These are phyloP conservation scores for Tetradesmus obliquus DNA, from an alignment of 139 green algal species.

Conservation along the genomic window DNA sequence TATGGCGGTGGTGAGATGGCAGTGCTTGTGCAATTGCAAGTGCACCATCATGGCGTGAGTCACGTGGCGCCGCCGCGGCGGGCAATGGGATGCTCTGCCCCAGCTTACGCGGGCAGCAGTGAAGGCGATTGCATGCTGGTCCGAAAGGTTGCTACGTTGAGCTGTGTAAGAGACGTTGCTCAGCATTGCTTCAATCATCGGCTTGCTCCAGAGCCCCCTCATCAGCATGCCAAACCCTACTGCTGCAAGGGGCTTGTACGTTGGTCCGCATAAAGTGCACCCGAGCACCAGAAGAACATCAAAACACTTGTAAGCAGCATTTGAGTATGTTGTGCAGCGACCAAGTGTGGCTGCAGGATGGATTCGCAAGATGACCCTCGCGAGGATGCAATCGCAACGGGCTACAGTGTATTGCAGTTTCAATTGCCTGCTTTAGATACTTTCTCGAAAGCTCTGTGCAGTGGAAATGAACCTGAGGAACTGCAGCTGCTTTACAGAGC, in stretches of 20 bases:
- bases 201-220: neutral
- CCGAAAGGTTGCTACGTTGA: too few relatives aligned
- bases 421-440: neutral
- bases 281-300: too few relatives aligned
- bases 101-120: too few relatives aligned
- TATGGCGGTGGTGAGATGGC: too few relatives aligned
- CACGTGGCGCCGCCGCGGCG: too few relatives aligned
- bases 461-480: neutral
- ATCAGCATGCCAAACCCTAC: neutral
- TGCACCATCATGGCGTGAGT: too few relatives aligned
- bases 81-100: too few relatives aligned
- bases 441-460: neutral
- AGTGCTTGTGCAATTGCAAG: too few relatives aligned
- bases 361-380: neutral
- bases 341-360: neutral
- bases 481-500: conserved; percentile 24
- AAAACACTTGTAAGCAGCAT: too few relatives aligned
- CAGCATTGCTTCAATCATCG: neutral
- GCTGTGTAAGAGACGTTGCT: neutral
- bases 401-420: neutral
- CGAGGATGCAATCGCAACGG: neutral
- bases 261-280: too few relatives aligned
- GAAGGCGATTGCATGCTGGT: too few relatives aligned
- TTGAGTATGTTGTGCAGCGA: neutral
- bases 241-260: too few relatives aligned